Base-by-base conservation (phyloP, 2,329 filamentous ascomycete genomes). In the Aspergillus sojae region DNA sequence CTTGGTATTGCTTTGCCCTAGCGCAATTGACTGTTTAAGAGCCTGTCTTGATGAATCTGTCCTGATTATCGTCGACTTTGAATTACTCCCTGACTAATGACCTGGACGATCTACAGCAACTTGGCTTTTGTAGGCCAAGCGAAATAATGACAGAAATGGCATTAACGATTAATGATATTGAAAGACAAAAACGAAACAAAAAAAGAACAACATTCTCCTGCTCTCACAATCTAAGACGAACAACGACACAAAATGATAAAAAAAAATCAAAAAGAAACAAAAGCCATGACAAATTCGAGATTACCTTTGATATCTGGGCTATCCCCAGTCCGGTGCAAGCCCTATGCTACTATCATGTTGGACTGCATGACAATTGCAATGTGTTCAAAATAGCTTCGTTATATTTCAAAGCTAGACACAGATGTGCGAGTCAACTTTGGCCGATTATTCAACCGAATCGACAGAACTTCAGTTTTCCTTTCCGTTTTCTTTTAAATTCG, bases 141-240 rank as follows among this genome's bases (percentile, higher is more conserved):
- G 53, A 65, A 55, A 61, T 75, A 68, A 76, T 69, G 73, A 76
- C 74, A 72, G 73, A 71, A 70, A 75, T 70, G 72, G 72, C 69
- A 68, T 72, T 69, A 57, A 76, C 63, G 68, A 70, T 55, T 70
- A 61, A 66, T 61, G 69, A 71, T 34, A 62, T 57, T 23, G n/a
- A 48, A 48, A 32, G 39, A 30, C 16, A 52, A 32, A 52, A 52
- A 21, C 32, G 52, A 54, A 62, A 58, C 54, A 56, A 61, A 60
- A 63, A 61, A 56, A 57, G 9, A 50, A 28, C 14, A 34, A 61
- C 26, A 61, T 60, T 56, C 41, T 57, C 55, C 58, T 45, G 36
- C 58, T 54, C 58, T 54, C 21, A 34, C 16, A 54, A 52, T n/a
- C 7, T 23, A 21, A 55, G 50, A 54, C 34, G 55, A 28, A 30